Conservation (phyloP, 2,329 filamentous ascomycete genomes). For the Corinectria fuckeliana region DNA sequence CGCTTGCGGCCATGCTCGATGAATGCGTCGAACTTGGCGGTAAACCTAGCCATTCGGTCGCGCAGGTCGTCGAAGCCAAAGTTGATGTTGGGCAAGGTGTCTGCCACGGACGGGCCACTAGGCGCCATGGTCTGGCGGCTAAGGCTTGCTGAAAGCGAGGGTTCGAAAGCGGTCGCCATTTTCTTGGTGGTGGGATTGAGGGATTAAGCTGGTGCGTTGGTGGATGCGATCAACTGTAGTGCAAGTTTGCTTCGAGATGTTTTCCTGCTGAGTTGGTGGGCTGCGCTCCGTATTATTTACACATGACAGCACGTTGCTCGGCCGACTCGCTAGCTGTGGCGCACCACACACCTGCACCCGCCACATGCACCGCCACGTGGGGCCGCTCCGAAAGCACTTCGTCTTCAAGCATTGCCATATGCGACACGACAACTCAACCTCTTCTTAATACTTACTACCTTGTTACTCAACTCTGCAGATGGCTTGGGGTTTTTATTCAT, state of each 20-base stretch:
- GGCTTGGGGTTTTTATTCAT: neutral
- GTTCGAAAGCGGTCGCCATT: constrained; percentile 70
- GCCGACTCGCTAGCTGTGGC: constrained; percentile 39
- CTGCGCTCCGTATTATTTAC: constrained; percentile 31
- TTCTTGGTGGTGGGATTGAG: neutral
- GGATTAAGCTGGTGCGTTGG: neutral
- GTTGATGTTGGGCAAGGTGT: constrained; percentile 85
- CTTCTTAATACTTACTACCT: constrained; percentile 3
- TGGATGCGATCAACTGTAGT: neutral
- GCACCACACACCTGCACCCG: too few relatives aligned
- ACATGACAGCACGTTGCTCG: constrained; percentile 37
- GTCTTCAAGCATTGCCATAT: constrained; percentile 12
- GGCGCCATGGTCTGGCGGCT: constrained; percentile 64
- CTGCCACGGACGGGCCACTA: constrained; percentile 70
- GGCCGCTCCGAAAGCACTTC: constrained; percentile 31
- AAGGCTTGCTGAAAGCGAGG: constrained; percentile 70
- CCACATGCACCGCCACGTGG: constrained; percentile 38
- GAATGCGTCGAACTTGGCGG: constrained; percentile 86
- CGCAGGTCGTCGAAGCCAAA: constrained; percentile 97
- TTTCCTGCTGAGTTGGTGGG: constrained; percentile 1
- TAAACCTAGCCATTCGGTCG: constrained; percentile 94
- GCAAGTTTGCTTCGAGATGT: neutral
- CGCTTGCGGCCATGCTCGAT: constrained; percentile 91
- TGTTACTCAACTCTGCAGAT: constrained; percentile 13
- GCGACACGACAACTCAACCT: constrained; percentile 4